Evolutionary conservation across 495 filamentous ascomycete genomes (phyloP).

Genomic region (Hyaloscypha hepaticicola): DNA sequence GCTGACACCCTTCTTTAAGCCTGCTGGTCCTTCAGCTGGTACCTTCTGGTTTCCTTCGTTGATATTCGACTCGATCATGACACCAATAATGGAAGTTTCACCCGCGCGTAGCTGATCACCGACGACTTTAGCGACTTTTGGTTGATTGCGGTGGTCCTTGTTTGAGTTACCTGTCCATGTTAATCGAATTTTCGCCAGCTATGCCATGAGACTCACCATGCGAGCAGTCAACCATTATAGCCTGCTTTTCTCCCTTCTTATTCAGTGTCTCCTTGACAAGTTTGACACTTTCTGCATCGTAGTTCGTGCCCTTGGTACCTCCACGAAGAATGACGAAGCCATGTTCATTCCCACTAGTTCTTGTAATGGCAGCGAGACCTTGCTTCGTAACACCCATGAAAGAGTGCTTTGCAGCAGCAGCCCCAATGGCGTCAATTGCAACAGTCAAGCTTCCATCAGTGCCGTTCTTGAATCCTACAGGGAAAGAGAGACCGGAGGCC

Average conservation of each 20-base stretch:
- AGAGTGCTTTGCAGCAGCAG: conserved; percentile 87
- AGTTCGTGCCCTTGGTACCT: conserved; percentile 93
- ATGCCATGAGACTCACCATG: conserved; percentile 58
- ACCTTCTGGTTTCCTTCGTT: conserved; percentile 96
- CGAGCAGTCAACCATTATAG: conserved; percentile 98
- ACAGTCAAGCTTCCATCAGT: conserved; percentile 93
- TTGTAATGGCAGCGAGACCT: conserved; percentile 90
- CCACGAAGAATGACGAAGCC: conserved; percentile 95
- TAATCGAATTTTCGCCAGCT: not conserved
- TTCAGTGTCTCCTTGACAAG: conserved; percentile 73
- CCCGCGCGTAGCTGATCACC: conserved; percentile 84
- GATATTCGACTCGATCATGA: conserved; percentile 99
- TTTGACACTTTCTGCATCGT: conserved; percentile 78
- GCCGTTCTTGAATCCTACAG: conserved; percentile 98
- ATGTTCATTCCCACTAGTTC: conserved; percentile 90
- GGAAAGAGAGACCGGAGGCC: conserved; percentile 95
- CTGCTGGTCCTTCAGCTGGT: conserved; percentile 74
- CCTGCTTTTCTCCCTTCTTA: conserved; percentile 82
- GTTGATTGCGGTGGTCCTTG: conserved; percentile 85
- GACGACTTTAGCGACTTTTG: conserved; percentile 79
- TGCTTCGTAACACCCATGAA: conserved; percentile 99
- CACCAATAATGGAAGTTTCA: conserved; percentile 84
- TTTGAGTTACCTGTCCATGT: conserved; percentile 64
- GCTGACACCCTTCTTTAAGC: conserved; percentile 85
- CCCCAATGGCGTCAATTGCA: conserved; percentile 95